Percentiles rank a stretch among this genome's conserved stretches.
Conservation (phyloP, 345 rosid species). For the Lepidium africanum region DNA sequence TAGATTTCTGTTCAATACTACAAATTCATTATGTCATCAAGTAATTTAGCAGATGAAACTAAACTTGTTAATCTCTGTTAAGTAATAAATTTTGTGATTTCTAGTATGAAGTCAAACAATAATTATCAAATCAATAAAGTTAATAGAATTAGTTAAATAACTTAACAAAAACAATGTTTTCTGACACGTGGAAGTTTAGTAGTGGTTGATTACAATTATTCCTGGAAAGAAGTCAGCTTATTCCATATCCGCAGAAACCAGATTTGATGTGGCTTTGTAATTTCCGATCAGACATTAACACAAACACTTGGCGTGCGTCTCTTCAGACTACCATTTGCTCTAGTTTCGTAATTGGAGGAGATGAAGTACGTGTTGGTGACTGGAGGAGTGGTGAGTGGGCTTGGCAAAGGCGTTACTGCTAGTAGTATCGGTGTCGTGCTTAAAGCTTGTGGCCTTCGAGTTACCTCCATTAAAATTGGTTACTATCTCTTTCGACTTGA, state of each 20-base stretch:
- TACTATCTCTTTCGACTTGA: background rate
- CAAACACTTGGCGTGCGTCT: slow-evolving; percentile 37
- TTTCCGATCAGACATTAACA: slow-evolving; percentile 34
- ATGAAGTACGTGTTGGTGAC: slow-evolving; percentile 96
- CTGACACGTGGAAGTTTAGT: background rate
- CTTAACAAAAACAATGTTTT: background rate
- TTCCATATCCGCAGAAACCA: background rate
- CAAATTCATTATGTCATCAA: too few relatives aligned
- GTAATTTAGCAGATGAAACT: too few relatives aligned
- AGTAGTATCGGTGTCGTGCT: slow-evolving; percentile 97
- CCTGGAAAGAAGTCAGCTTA: background rate
- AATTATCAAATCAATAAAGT: too few relatives aligned
- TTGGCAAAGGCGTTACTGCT: slow-evolving; percentile 97
- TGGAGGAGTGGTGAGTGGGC: slow-evolving; percentile 97
- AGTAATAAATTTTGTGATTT: too few relatives aligned
- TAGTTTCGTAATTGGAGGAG: background rate
- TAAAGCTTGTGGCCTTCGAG: slow-evolving; percentile 89
- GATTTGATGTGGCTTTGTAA: background rate
- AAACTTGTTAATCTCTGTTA: too few relatives aligned
- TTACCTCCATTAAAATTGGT: slow-evolving; percentile 98
- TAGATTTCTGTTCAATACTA: too few relatives aligned
- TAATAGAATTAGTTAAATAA: too few relatives aligned
- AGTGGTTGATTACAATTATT: background rate
- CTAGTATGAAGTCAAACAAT: too few relatives aligned
- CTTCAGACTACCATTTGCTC: background rate